Base-by-base conservation (phyloP, 2,329 filamentous ascomycete genomes). In the Claviceps capensis region DNA sequence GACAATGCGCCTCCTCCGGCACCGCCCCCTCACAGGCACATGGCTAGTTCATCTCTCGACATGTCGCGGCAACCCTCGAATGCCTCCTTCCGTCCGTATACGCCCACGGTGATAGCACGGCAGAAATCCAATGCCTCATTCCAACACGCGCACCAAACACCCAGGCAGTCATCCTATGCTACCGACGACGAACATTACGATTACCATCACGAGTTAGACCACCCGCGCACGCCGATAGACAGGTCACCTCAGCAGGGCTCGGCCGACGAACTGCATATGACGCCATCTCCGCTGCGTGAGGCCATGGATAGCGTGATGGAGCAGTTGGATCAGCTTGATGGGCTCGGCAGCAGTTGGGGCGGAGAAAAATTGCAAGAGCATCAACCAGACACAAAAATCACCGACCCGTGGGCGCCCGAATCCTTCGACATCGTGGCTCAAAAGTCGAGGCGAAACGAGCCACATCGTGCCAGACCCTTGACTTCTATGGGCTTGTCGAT, bases 241-340 rank as follows among this genome's bases (percentile, higher is more conserved):
- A 73, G 74, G 6, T 87, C 86, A 1, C 83, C 85, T 0, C 74
- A 72, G 38, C 83, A 83, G 2, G 81, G 81, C 4, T 89, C 88
- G 5, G 82, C 86, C 2, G 79, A 75, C 46, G 72, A 73, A 41
- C 79, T 76, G 45, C 82, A 81, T 1, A 72, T 87, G 65, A 98
- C 93, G 0, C 93, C 93, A 1, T 97, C 93, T 2, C 93, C 93
- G 0, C 72, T 98, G 3, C 79, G 93, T 54, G 88, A 90, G 65
- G 93, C 93, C 1, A 98, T 98, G 89, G 91, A 97, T 63, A 91
- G 94, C 66, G 90, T 98, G 4, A 96, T 97, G 81, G 88, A 93
- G 58, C 94, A 93, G 52, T 69, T 98, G 44, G 85, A 95, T 63
- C 89, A 90, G 54, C 87, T 98, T 74, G 66, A 64, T 22, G 62